phyloP scores from a whole-genome alignment of 768 basidiomycete species.

The Pleurotus platypus region DNA sequence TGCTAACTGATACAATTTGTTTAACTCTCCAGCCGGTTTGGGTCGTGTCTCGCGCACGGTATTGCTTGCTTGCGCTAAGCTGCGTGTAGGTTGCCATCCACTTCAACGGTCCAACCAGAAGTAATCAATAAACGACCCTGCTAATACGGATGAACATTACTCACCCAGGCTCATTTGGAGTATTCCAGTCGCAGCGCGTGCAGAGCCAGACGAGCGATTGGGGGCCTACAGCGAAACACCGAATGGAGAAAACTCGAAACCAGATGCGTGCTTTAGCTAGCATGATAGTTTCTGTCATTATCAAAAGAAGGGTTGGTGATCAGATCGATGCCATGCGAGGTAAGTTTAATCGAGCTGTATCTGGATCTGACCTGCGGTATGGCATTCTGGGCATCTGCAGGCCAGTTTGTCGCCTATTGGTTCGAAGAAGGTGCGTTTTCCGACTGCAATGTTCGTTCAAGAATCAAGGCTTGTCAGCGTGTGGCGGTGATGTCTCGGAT shows the following conservation, averaged over 20 bases:
- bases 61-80: neutral
- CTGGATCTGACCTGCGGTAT: neutral
- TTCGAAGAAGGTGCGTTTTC: neutral
- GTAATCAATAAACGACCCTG: neutral
- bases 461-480: neutral
- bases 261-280: conserved; percentile 4
- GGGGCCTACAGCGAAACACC: neutral
- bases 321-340: neutral
- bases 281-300: conserved; percentile 1
- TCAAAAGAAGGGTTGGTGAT: neutral
- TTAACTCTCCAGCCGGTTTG: neutral
- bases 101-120: neutral
- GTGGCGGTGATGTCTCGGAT: too few relatives aligned
- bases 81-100: neutral
- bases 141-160: neutral
- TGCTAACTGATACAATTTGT: neutral
- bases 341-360: neutral
- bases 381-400: conserved; percentile 2
- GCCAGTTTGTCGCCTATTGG: conserved; percentile 1
- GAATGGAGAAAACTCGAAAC: conserved; percentile 6
- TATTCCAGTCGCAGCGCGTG: conserved; percentile 1
- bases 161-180: neutral
- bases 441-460: neutral
- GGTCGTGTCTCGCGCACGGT: neutral
- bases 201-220: neutral